Conservation (phyloP, 768 basidiomycete genomes). For the Phaeolepiota aurea region DNA sequence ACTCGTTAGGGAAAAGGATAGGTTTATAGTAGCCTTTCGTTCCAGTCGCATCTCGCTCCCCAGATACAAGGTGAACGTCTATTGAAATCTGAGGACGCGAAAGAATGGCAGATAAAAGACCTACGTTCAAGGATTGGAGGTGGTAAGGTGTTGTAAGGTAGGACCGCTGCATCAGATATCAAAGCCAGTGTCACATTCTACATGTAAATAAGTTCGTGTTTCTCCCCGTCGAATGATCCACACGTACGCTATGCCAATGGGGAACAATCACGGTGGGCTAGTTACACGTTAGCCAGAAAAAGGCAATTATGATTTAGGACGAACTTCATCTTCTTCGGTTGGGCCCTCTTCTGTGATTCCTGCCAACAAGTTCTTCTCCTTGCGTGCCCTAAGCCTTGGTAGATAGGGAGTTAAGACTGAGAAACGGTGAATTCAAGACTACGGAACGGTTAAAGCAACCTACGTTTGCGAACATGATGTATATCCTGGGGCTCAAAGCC, state of each 20-base stretch:
- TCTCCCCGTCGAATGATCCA: background rate
- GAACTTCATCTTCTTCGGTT: too few relatives aligned
- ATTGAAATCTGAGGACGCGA: conserved; percentile 9
- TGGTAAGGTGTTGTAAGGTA: conserved; percentile 50
- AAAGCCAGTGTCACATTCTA: conserved; percentile 87
- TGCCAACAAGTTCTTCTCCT: conserved; percentile 74
- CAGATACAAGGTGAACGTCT: conserved; percentile 62
- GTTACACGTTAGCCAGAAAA: conserved; percentile 2
- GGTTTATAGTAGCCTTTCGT: conserved; percentile 74
- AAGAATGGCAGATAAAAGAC: background rate
- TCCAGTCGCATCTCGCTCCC: conserved; percentile 54
- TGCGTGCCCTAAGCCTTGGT: conserved; percentile 62
- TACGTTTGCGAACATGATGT: conserved; percentile 71
- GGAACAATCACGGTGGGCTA: conserved; percentile 59
- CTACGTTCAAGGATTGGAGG: conserved; percentile 54
- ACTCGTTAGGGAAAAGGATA: conserved; percentile 88
- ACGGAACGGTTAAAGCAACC: conserved; percentile 15
- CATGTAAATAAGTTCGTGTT: conserved; percentile 2
- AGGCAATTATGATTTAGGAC: conserved; percentile 1
- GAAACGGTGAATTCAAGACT: conserved; percentile 3
- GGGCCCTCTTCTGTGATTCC: conserved; percentile 29
- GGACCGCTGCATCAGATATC: conserved; percentile 54
- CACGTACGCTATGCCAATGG: conserved; percentile 72
- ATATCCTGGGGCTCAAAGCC: conserved; percentile 48
- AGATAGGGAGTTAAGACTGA: conserved; percentile 84